Evolutionary conservation across 129 eudicot genomes (phyloP).

Genomic region (Helichrysum umbraculigerum): DNA sequence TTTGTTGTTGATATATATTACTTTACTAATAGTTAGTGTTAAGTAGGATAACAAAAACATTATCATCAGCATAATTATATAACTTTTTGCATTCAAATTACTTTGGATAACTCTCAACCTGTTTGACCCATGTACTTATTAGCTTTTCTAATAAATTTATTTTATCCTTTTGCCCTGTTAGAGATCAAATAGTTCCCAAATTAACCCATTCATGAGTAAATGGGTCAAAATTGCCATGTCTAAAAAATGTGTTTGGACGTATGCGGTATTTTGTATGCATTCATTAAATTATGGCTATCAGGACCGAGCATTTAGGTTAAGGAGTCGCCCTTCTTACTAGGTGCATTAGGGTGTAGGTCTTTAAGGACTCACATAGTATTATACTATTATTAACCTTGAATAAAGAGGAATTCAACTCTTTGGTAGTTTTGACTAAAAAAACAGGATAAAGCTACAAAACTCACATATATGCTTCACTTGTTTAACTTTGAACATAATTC

Average conservation of each 20-base stretch:
- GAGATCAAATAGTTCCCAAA: background rate
- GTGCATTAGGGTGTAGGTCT: background rate
- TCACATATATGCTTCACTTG: background rate
- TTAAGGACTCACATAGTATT: background rate
- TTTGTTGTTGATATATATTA: background rate
- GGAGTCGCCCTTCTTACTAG: background rate
- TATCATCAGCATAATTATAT: background rate
- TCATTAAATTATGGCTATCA: background rate
- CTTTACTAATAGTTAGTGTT: background rate
- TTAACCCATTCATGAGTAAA: background rate
- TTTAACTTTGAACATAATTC: background rate
- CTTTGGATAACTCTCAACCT: background rate
- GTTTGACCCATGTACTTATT: background rate
- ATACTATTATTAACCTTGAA: too few species aligned
- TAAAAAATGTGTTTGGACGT: background rate
- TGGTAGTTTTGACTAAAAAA: background rate
- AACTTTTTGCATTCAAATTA: background rate
- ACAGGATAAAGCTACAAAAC: background rate
- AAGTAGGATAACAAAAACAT: background rate
- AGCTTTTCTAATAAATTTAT: background rate
- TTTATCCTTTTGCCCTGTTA: background rate
- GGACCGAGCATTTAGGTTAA: background rate
- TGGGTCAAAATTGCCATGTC: background rate
- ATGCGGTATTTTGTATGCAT: background rate
- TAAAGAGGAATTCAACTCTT: background rate